Evolutionary conservation across 129 eudicot species (phyloP).

Genomic region (Kitagawia praeruptora): DNA sequence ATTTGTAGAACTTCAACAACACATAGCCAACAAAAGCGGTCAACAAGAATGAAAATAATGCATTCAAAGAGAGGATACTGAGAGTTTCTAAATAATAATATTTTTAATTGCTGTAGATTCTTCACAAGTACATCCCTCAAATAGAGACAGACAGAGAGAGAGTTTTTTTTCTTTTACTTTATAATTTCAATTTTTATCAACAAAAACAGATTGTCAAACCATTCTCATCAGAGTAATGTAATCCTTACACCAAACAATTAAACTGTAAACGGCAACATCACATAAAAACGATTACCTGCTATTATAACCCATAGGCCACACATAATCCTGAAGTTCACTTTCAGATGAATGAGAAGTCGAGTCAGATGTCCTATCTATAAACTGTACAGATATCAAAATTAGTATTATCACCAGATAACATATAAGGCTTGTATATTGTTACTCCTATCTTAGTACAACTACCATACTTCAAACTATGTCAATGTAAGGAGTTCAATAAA

Average conservation of each 20-base stretch:
- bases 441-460: not conserved
- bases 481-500: not conserved
- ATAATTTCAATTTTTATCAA: not conserved
- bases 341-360: slow-evolving; percentile 68
- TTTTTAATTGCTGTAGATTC: not conserved
- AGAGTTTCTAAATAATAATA: too few relatives aligned
- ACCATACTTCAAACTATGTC: not conserved
- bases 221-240: not conserved
- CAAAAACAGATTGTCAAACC: not conserved
- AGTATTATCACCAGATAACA: slow-evolving; percentile 1
- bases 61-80: not conserved
- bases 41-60: not conserved
- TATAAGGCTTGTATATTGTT: not conserved
- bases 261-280: not conserved
- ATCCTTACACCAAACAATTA: not conserved
- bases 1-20: not conserved
- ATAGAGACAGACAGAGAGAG: not conserved
- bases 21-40: not conserved
- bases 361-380: slow-evolving; percentile 47
- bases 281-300: slow-evolving; percentile 41
- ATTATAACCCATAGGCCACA: slow-evolving; percentile 29
- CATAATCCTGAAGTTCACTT: slow-evolving; percentile 36
- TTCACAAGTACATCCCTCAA: not conserved
- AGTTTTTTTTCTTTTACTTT: not conserved
- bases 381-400: slow-evolving; percentile 34